Conservation (phyloP, 2,329 filamentous ascomycete species). For the Diaporthe eres region DNA sequence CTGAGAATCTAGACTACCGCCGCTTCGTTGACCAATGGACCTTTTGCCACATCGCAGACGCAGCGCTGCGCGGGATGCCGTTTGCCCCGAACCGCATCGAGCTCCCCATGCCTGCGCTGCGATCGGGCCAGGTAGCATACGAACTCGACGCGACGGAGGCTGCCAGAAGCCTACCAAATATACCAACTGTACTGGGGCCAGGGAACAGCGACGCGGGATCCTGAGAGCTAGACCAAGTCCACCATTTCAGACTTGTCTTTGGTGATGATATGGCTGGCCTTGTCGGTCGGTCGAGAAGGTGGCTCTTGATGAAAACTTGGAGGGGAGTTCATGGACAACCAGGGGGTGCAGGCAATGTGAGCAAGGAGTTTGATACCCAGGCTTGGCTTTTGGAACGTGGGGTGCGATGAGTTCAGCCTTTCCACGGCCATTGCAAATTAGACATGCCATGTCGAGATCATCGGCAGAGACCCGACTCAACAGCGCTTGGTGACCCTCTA, state of each 20-base stretch:
- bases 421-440: background rate
- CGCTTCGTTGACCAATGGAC: constrained; percentile 63
- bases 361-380: constrained; percentile 29
- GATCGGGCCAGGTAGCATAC: constrained; percentile 46
- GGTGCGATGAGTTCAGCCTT: background rate
- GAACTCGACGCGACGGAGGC: constrained; percentile 31
- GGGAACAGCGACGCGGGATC: background rate
- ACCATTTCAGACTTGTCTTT: background rate
- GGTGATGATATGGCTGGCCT: background rate
- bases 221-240: background rate
- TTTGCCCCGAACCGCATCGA: constrained; percentile 63
- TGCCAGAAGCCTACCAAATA: constrained; percentile 44
- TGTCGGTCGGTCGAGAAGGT: background rate
- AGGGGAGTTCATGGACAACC: too few relatives aligned
- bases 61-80: constrained; percentile 60
- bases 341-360: background rate
- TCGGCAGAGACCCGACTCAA: background rate
- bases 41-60: constrained; percentile 61
- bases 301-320: background rate
- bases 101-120: constrained; percentile 62
- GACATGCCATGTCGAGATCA: background rate
- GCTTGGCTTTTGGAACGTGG: constrained; percentile 2
- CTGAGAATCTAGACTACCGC: constrained; percentile 56
- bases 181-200: constrained; percentile 49
- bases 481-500: background rate